These are phyloP conservation scores for Blastomyces emzantsi DNA, from an alignment of 2,329 filamentous ascomycete species.

Conservation along the genomic window DNA sequence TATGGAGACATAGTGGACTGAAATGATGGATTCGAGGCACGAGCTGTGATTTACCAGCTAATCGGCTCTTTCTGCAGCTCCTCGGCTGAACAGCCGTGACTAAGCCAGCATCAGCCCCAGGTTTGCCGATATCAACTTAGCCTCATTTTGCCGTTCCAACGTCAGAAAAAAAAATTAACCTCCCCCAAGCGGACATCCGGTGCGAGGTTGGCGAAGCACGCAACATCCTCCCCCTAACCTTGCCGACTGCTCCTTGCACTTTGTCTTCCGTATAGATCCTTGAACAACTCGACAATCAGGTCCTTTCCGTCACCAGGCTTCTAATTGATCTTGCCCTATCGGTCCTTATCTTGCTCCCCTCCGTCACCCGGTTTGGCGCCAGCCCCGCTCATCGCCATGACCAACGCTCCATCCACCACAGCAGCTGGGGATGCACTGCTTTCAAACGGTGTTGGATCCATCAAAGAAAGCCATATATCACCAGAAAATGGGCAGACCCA, in stretches of 20 bases:
- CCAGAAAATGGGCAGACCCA: background rate
- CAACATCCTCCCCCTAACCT: background rate
- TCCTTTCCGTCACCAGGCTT: background rate
- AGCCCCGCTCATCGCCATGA: conserved; percentile 2
- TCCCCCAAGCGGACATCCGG: background rate
- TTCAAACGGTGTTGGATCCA: conserved; percentile 1
- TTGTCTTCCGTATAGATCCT: background rate
- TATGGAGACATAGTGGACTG: background rate
- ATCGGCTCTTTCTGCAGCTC: background rate
- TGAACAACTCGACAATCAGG: background rate
- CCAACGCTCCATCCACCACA: background rate
- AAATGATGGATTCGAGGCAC: background rate
- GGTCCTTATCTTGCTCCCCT: background rate
- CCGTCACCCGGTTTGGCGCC: background rate
- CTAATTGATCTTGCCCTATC: background rate
- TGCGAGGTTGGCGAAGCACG: background rate
- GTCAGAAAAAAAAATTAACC: background rate
- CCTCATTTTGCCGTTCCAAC: background rate
- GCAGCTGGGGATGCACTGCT: background rate
- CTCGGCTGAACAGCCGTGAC: conserved; percentile 2
- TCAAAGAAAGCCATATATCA: background rate
- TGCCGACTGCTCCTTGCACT: background rate
- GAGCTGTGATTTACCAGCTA: too few species aligned
- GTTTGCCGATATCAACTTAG: background rate
- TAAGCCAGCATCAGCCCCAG: background rate